phyloP scores from a whole-genome alignment of 108 stramenopile genomes.

The Pseudonitzschia pungens region DNA sequence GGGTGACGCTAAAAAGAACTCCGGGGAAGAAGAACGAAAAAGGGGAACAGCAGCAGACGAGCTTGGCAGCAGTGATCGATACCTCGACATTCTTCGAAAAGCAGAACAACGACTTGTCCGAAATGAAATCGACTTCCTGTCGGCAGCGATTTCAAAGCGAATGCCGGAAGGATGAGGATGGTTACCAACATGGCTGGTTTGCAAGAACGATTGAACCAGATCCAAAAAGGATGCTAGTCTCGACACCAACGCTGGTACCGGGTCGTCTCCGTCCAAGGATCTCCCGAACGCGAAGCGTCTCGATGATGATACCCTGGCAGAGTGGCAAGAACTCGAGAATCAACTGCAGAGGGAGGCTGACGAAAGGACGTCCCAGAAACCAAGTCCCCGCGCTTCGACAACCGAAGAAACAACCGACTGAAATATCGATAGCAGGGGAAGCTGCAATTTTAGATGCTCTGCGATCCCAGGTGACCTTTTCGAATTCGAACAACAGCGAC shows the following conservation, averaged over 20 bases:
- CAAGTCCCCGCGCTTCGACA: not conserved
- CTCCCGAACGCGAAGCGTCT: not conserved
- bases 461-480: not conserved
- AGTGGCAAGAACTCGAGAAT: constrained; percentile 9
- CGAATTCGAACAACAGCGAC: not conserved
- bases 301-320: not conserved
- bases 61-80: not conserved
- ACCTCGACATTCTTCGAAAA: constrained; percentile 6
- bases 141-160: not conserved
- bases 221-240: not conserved
- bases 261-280: not conserved
- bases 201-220: not conserved
- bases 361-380: not conserved
- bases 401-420: not conserved
- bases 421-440: not conserved
- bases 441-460: not conserved
- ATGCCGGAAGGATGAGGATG: not conserved
- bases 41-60: not conserved
- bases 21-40: not conserved
- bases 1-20: not conserved
- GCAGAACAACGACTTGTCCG: not conserved
- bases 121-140: not conserved
- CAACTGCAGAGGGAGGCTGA: constrained; percentile 4
- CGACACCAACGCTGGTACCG: not conserved
- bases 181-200: not conserved